phyloP scores from a whole-genome alignment of 768 basidiomycete species.

The Fistulinella prunicolor region DNA sequence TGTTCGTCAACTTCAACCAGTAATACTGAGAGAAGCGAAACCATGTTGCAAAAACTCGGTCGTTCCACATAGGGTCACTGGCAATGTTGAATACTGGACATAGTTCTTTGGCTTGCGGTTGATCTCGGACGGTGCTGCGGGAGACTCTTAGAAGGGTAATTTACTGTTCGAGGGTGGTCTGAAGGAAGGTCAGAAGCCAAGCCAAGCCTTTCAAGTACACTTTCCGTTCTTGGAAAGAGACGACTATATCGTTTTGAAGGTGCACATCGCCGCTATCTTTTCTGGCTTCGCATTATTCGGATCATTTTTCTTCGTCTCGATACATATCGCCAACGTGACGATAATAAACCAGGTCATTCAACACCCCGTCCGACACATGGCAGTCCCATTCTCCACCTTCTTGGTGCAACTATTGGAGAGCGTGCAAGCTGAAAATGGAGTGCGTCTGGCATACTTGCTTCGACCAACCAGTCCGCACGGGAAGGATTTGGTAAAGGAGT shows the following conservation, averaged over 20 bases:
- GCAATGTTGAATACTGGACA: no score
- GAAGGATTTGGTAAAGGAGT: constrained; percentile 71
- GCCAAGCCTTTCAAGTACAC: neutral
- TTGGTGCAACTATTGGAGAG: constrained; percentile 60
- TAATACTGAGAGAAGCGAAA: no score
- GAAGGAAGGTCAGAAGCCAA: no score
- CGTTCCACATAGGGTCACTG: no score
- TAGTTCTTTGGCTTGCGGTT: no score
- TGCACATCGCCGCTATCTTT: neutral
- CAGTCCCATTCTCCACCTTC: constrained; percentile 55
- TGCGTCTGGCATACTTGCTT: constrained; percentile 68
- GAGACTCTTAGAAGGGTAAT: no score
- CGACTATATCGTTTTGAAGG: neutral
- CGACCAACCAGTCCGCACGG: constrained; percentile 76
- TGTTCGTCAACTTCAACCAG: no score
- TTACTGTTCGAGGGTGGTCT: no score
- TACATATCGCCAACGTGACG: neutral
- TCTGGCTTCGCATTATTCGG: neutral
- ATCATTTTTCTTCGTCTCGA: neutral
- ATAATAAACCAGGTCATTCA: neutral
- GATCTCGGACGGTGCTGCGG: no score
- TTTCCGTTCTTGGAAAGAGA: neutral
- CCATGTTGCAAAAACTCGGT: no score
- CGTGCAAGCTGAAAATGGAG: constrained; percentile 60
- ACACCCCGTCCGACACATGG: constrained; percentile 24